Percentiles rank a stretch among this genome's conserved stretches.
Evolutionary conservation across 257 asterid genomes (phyloP).

Genomic region (Solanum appendiculatum): DNA sequence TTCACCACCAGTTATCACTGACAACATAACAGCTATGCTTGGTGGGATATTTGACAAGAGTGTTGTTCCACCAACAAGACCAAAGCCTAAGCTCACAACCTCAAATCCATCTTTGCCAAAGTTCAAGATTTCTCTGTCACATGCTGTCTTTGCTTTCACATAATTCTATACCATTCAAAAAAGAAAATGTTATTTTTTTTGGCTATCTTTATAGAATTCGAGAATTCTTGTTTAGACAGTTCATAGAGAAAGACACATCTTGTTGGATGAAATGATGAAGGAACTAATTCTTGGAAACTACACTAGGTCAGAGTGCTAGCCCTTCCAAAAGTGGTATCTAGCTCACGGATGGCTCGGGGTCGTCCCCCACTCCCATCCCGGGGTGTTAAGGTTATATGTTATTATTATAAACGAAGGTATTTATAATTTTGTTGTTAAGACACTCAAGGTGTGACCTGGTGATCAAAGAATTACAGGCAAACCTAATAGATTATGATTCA

Average conservation of each 20-base stretch:
- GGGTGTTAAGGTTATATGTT: background rate
- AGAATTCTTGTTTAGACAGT: background rate
- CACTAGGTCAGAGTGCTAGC: background rate
- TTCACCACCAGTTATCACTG: background rate
- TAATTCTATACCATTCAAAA: conserved; percentile 7
- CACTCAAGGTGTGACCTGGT: background rate
- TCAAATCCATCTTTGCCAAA: background rate
- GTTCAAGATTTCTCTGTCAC: conserved; percentile 11
- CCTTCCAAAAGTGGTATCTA: background rate
- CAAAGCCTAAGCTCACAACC: conserved; percentile 9
- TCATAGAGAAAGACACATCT: background rate
- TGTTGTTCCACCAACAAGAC: conserved; percentile 7
- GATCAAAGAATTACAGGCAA: background rate
- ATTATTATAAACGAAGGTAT: background rate
- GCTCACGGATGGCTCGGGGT: background rate
- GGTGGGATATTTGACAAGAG: background rate
- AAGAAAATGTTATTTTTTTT: background rate
- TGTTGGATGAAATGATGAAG: background rate
- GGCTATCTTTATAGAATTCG: background rate
- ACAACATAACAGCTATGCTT: background rate
- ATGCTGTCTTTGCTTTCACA: conserved; percentile 1
- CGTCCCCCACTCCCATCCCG: no score
- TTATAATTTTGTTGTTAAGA: background rate
- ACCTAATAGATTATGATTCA: background rate
- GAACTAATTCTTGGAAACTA: background rate